phyloP scores from a whole-genome alignment of 345 rosid species.

The Odontarrhena argentea region DNA sequence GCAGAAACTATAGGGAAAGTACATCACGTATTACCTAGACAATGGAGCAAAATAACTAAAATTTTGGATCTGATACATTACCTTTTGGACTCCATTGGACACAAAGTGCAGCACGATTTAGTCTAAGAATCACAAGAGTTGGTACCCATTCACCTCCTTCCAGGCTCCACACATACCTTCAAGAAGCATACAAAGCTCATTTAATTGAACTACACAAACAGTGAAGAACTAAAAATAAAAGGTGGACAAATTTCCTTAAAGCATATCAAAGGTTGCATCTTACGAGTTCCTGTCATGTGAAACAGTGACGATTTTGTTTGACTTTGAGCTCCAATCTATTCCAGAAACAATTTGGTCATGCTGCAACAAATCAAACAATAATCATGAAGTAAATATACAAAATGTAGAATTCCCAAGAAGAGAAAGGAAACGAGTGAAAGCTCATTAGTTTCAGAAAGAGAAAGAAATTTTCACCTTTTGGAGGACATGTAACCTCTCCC shows the following conservation, averaged over 20 bases:
- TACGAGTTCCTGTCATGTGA: slow-evolving; percentile 98
- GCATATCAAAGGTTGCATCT: slow-evolving; percentile 43
- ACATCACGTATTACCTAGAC: slow-evolving; percentile 1
- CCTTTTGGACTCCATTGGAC: slow-evolving; percentile 98
- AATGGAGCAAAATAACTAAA: slow-evolving; percentile 21
- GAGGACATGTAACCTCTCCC: slow-evolving; percentile 90
- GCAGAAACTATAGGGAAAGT: not conserved
- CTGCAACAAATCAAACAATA: slow-evolving; percentile 47
- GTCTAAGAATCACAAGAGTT: slow-evolving; percentile 94
- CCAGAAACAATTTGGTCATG: slow-evolving; percentile 98
- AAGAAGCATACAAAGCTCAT: slow-evolving; percentile 8
- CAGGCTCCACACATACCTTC: slow-evolving; percentile 88
- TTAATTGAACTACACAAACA: slow-evolving; percentile 22
- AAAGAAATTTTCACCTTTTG: slow-evolving; percentile 55
- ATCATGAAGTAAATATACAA: not conserved
- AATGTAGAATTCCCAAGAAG: not conserved
- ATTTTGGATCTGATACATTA: slow-evolving; percentile 35
- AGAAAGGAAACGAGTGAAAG: not conserved
- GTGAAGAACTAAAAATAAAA: slow-evolving; percentile 22
- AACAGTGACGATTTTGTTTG: slow-evolving; percentile 86
- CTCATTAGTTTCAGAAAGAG: not conserved
- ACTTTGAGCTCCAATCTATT: slow-evolving; percentile 86
- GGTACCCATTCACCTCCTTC: slow-evolving; percentile 97
- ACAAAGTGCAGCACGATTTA: slow-evolving; percentile 96
- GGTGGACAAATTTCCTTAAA: not conserved